Base-by-base conservation (phyloP, 2,329 filamentous ascomycete species). In the Trichoderma sp. region DNA sequence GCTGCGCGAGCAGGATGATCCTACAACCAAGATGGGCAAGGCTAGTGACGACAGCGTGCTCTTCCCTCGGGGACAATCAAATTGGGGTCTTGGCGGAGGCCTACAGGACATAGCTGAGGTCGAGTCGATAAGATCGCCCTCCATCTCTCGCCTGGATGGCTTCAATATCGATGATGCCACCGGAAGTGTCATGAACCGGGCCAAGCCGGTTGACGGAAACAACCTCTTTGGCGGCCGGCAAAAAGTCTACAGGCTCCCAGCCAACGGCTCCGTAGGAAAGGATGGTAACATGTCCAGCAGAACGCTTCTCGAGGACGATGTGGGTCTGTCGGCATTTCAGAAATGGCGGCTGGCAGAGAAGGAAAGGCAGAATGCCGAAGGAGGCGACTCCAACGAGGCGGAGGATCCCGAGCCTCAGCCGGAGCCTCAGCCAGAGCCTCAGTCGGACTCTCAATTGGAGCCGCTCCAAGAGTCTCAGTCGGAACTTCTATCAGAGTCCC, bases 1-100 rank as follows among this genome's bases (percentile, higher is more conserved):
- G 94, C 83, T 98, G 35, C 86, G 93, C 74, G 94, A 97, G 78
- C 94, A 97, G 77, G 94, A 97, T 77, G 93, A 97, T 74, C 94
- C 94, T 1, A 90, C 84, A 70, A 94, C 93, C 2, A 91, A 93
- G 77, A 86, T 97, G 35, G 94, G 94, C 68, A 97, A 98, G 79
- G 94, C 94, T 17, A 95, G 92, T 78, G 94, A 98, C 76, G 94
- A 97, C 78, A 97, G 94, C 72, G 94, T 98, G 3, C 81, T 98
- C 22, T 91, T 89, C 70, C 92, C 92, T 4, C 94, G 92, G 74
- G 87, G 93, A 64, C 90, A 91, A 71, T 97, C 94, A 87, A 91
- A 68, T 80, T 96, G 71, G 84, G 89, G 90, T 10, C 60, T 29
- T 13, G 73, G 86, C 66, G 84, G 84, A 17, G 82, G 80, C 1